Evolutionary conservation across 257 asterid genomes (phyloP).

Genomic region (Primulina eburnea): DNA sequence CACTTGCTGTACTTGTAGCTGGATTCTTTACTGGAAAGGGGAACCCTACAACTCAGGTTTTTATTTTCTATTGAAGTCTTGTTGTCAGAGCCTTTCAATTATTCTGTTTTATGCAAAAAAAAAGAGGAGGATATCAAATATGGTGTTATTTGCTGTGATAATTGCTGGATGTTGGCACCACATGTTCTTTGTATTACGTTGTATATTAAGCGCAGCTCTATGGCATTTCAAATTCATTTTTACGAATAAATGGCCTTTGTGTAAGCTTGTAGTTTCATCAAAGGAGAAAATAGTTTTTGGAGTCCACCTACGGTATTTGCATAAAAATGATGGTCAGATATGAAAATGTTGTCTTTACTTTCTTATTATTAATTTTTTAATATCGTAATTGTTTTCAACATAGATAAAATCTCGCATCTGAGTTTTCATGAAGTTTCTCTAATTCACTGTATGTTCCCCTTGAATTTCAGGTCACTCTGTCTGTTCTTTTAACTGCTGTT

Average conservation of each 20-base stretch:
- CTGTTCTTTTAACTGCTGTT: constrained; percentile 83
- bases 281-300: too few species aligned
- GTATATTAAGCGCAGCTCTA: not conserved
- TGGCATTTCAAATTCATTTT: too few species aligned
- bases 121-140: not conserved
- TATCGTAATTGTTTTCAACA: not conserved
- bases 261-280: too few species aligned
- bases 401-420: not conserved
- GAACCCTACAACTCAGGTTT: constrained; percentile 87
- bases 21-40: constrained; percentile 87
- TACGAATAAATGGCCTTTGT: too few species aligned
- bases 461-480: constrained; percentile 71
- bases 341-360: not conserved
- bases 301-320: too few species aligned
- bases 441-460: not conserved
- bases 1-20: constrained; percentile 90
- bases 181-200: not conserved
- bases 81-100: not conserved
- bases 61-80: not conserved
- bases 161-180: not conserved
- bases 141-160: not conserved
- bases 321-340: too few species aligned
- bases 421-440: not conserved
- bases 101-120: not conserved
- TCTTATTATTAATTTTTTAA: not conserved